Conservation (phyloP, 2,329 filamentous ascomycete species). For the Fusarium incarnatum region DNA sequence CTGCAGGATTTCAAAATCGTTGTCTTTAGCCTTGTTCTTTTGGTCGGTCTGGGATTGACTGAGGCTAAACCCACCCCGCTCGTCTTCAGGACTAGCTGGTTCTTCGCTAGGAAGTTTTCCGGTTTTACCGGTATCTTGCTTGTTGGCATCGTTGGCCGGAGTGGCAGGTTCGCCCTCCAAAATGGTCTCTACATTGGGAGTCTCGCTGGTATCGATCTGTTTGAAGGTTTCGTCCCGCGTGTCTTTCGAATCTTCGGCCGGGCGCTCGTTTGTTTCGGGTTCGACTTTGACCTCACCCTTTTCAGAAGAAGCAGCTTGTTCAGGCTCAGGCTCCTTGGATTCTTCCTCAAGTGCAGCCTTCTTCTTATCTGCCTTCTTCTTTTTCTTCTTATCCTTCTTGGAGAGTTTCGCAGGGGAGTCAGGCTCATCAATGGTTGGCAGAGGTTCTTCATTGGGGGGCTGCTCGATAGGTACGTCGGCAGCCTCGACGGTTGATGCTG, state of each 20-base stretch:
- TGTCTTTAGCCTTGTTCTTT: constrained; percentile 51
- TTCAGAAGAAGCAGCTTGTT: constrained; percentile 27
- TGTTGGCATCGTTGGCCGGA: constrained; percentile 25
- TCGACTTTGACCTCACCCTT: constrained; percentile 21
- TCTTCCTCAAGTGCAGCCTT: constrained; percentile 43
- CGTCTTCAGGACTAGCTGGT: constrained; percentile 46
- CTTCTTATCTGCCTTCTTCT: constrained; percentile 49
- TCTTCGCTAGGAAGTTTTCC: constrained; percentile 42
- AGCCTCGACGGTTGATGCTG: constrained; percentile 27
- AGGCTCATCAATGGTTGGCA: constrained; percentile 34
- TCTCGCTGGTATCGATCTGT: constrained; percentile 34
- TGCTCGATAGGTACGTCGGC: constrained; percentile 26
- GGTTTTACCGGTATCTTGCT: constrained; percentile 32
- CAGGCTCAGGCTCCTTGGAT: constrained; percentile 31
- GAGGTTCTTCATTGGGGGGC: constrained; percentile 22
- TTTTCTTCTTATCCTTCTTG: constrained; percentile 52
- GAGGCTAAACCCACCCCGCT: constrained; percentile 47
- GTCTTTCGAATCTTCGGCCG: constrained; percentile 19
- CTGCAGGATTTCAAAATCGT: constrained; percentile 47
- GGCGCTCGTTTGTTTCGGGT: constrained; percentile 19
- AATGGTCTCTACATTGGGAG: constrained; percentile 2
- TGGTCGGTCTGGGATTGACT: constrained; percentile 50
- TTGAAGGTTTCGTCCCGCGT: constrained; percentile 26
- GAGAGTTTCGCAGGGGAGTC: constrained; percentile 45
- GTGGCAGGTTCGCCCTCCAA: constrained; percentile 20